Base-by-base conservation (phyloP, 179 eudicot species). In the Drosera spatulata region DNA sequence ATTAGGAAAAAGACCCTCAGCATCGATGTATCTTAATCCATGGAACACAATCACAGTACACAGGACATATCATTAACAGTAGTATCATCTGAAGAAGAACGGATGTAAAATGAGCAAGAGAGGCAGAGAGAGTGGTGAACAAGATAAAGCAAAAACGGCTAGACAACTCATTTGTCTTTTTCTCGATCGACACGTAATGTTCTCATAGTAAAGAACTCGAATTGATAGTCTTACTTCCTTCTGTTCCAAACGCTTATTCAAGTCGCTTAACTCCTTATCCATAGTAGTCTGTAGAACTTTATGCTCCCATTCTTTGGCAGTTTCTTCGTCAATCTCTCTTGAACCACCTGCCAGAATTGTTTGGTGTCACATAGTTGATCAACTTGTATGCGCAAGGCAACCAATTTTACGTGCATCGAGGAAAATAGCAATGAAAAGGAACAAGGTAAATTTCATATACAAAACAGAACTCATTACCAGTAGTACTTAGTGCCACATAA, bases 241-340 rank as follows among this genome's bases (percentile, higher is more conserved):
- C 75, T 87, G 95, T 79, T 87, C 91, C 61, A 94, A 76, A 47
- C 93, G 96, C 62, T 70, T 80, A 71, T 94, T 94, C 66, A 94
- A 72, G 77, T 94, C 99, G 72, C 66, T 68, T 70, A 94, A 73
- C 58, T 94, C 97, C 75, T 87, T 83, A 74, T 91, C 99, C 99
- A 94, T 87, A 22, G 86, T 85, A 68, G 82, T 83, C 72, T 91
- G 99, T 60, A 91, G 69, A 71, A 87, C 86, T 49, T 84, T 87
- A 69, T 94, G 99, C 74, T 94, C 99, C 99, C 95, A 91, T 63
- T 94, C 99, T 73, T 94, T 94, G 49, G 87, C 88, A 50, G 82
- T 80, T 85, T 86, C 99, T 75, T 94, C 97, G 73, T 94, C 99
- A 46, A 83, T 85, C 55, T 82, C 96, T 63, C 63, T 78, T 58